Percentiles rank a stretch among this genome's conserved stretches.
Evolutionary conservation across 179 eudicot genomes (phyloP).

Genomic region (Heliamphora pulchella): DNA sequence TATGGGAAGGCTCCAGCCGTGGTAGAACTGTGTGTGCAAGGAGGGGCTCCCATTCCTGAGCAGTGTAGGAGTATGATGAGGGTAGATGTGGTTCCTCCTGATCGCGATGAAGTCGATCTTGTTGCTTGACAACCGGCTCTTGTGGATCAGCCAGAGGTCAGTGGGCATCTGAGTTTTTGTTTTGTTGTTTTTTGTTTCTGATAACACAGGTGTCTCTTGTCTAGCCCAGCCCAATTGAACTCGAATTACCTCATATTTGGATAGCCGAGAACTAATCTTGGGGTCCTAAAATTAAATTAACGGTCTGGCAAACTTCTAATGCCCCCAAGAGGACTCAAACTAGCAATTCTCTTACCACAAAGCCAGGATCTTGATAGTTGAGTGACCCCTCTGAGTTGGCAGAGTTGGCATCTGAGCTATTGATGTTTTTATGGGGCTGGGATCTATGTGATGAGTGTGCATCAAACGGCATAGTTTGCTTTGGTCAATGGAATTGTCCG

Average conservation of each 20-base stretch:
- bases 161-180: background rate
- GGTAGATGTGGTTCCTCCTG: slow-evolving; percentile 63
- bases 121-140: slow-evolving; percentile 37
- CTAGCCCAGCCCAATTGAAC: no score
- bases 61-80: slow-evolving; percentile 57
- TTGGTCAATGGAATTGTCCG: background rate
- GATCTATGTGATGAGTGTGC: background rate
- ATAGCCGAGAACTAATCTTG: no score
- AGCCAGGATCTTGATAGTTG: background rate
- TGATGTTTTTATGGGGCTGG: background rate
- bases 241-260: no score
- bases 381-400: background rate
- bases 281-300: no score
- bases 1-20: slow-evolving; percentile 67
- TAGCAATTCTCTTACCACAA: background rate
- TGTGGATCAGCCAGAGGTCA: background rate
- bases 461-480: background rate
- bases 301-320: no score
- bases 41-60: slow-evolving; percentile 49
- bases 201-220: background rate
- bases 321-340: no score
- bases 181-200: background rate
- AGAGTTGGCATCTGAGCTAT: background rate
- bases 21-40: slow-evolving; percentile 59
- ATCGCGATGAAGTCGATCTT: slow-evolving; percentile 60